Percentiles rank a stretch among this genome's conserved stretches.
These are phyloP conservation scores for Chlorella sp. DNA, from an alignment of 139 green algal species.

Conservation along the genomic window DNA sequence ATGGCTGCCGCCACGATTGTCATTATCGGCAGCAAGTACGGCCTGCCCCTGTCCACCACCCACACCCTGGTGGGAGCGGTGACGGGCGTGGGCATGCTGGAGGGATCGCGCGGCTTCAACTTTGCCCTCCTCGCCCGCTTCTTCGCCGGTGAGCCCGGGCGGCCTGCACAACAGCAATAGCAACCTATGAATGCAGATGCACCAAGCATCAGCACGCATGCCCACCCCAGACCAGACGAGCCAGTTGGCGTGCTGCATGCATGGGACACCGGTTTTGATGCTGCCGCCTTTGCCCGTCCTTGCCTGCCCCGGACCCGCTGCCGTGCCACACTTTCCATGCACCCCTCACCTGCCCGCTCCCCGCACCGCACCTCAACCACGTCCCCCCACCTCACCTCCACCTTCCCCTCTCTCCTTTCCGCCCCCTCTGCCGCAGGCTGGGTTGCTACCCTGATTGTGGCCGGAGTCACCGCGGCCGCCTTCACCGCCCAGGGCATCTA, in stretches of 20 bases:
- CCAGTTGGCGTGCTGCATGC: not conserved
- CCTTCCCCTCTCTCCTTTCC: not conserved
- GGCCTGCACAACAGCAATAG: not conserved
- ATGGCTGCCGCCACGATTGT: conserved; percentile 66
- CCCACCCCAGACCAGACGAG: too few relatives aligned
- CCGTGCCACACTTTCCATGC: too few relatives aligned
- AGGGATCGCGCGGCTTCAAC: conserved; percentile 60
- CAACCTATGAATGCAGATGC: too few relatives aligned
- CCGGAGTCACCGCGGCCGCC: conserved; percentile 24
- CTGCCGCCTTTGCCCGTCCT: too few relatives aligned
- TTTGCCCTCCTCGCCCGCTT: conserved; percentile 46
- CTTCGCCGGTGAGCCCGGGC: not conserved
- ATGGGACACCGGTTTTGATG: too few relatives aligned
- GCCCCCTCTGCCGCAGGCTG: not conserved
- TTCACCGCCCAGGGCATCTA: conserved; percentile 42
- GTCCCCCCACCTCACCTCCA: too few relatives aligned
- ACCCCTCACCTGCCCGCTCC: not conserved
- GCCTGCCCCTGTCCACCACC: conserved; percentile 62
- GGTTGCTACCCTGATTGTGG: conserved; percentile 24
- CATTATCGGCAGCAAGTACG: conserved; percentile 62
- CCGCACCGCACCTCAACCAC: not conserved
- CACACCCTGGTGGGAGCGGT: conserved; percentile 61
- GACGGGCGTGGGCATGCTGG: conserved; percentile 64
- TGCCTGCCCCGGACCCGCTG: too few relatives aligned
- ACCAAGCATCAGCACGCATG: not conserved